phyloP scores from a whole-genome alignment of 2,329 filamentous ascomycete species.

The Fusarium tuaranense region DNA sequence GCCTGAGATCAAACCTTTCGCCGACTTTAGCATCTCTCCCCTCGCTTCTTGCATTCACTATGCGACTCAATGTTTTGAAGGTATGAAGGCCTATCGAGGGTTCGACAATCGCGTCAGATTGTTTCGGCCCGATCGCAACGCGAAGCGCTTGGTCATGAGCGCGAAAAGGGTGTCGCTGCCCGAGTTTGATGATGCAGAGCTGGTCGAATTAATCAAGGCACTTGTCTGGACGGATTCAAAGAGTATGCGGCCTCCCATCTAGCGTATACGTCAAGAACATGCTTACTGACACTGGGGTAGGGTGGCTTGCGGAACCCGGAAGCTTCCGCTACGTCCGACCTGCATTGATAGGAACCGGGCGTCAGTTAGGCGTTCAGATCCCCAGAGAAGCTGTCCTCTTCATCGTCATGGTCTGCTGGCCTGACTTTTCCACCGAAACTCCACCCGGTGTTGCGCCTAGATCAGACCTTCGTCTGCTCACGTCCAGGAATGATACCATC shows the following conservation, averaged over 20 bases:
- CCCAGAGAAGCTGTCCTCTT: conserved; percentile 14
- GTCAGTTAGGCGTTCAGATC: conserved; percentile 12
- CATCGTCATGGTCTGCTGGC: neutral
- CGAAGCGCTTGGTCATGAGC: neutral
- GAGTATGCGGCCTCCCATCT: neutral
- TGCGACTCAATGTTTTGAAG: neutral
- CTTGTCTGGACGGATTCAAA: neutral
- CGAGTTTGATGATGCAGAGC: neutral
- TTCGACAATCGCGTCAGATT: neutral
- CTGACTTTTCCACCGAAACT: conserved; percentile 7
- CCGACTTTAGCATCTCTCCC: neutral
- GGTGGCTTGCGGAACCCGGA: conserved; percentile 4
- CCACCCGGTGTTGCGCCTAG: neutral
- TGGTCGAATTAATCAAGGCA: neutral
- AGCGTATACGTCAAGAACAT: no score
- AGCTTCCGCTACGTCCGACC: conserved; percentile 17
- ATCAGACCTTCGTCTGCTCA: conserved; percentile 13
- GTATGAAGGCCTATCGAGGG: neutral
- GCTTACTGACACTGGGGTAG: neutral
- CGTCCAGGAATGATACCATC: conserved; percentile 5
- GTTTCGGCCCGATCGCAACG: neutral
- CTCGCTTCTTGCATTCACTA: neutral
- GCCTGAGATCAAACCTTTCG: neutral
- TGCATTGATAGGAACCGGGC: conserved; percentile 16
- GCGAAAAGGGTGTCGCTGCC: neutral